Base-by-base conservation (phyloP, 306 rosid species). In the Dalbergia cochinchinensis region DNA sequence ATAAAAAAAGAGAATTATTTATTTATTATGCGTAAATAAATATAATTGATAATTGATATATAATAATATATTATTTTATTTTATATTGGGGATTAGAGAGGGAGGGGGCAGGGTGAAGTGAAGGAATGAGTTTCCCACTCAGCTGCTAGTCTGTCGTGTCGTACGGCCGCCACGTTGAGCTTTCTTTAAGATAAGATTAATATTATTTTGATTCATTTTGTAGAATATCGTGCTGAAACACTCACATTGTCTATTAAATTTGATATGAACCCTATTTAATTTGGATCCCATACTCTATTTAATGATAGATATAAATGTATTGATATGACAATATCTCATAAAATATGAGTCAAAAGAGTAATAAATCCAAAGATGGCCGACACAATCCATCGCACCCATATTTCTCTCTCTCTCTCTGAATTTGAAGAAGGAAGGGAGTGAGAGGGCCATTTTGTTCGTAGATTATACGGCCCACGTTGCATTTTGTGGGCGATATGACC, bases 301-400 rank as follows among this genome's bases (percentile, higher is more conserved):
- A n/a, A n/a, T n/a, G n/a, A n/a, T n/a, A n/a, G n/a, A n/a, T n/a
- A n/a, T n/a, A n/a, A n/a, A n/a, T n/a, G n/a, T n/a, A n/a, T n/a
- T n/a, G n/a, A n/a, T n/a, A n/a, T n/a, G n/a, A n/a, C n/a, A n/a
- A n/a, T n/a, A n/a, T n/a, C n/a, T n/a, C n/a, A n/a, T n/a, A n/a
- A n/a, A n/a, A n/a, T n/a, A n/a, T n/a, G n/a, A n/a, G n/a, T n/a
- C n/a, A n/a, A n/a, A n/a, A n/a, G n/a, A n/a, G n/a, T n/a, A n/a
- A n/a, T n/a, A 88, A 92, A 82, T 87, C 88, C 91, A 87, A 89
- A 82, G 80, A 74, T 91, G 97, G 97, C 97, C 97, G 97, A 94
- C 97, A 94, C 64, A 87, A 73, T 86, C 91, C 89, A 88, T 90
- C 90, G 78, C 22, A 45, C 19, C 61, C 12, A 47, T 81, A 71